Evolutionary conservation across 352 stramenopile species (phyloP), one percentile per base, ranked within the genome.

Genomic region (Phytophthora citrophthora): DNA sequence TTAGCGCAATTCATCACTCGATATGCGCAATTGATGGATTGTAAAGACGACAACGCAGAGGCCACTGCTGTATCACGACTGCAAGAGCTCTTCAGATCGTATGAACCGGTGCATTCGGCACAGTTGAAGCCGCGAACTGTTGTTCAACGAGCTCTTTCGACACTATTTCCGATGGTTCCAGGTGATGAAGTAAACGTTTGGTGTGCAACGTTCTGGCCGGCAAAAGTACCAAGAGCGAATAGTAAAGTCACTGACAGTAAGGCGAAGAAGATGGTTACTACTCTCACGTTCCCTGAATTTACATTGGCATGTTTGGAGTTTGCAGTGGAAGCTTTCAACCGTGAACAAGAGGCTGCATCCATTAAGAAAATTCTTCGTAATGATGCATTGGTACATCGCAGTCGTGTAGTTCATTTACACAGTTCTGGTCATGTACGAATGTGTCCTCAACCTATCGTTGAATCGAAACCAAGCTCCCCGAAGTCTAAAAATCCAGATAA

Each of bases 1-100:
- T 91, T 93, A 61, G 70, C 77, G 1, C 79, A 91, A 67, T 93
- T 93, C 34, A 54, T 91, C 4, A 4, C 84, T n/a, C 68, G 83
- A 27, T 93, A 89, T 53, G 44, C 78, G 3, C 68, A 91, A 45
- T 65, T 88, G 10, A 74, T 70, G 1, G 64, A 68, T 2, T 20
- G 74, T 2, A 23, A 11, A 20, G 41, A 63, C 9, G 41, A 63
- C 9, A 20, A 7, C n/a, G 23, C 27, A 5, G 65, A 69, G 34
- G 41, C 60, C 16, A 45, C 36, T 9, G 68, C 81, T 39, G 52
- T 90, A 1, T 44, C 61, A 15, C 65, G 64, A 45, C 49, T 91
- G 1, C 64, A 71, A 3, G 27, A 60, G 3, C 49, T 76, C 12
- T 93, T 90, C 32, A 63, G 79, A 2, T 67, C 59, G 2, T 74